Evolutionary conservation across 2,329 filamentous ascomycete genomes (phyloP), one percentile per base, ranked within the genome.

Genomic region (Colletotrichum brevisporum): DNA sequence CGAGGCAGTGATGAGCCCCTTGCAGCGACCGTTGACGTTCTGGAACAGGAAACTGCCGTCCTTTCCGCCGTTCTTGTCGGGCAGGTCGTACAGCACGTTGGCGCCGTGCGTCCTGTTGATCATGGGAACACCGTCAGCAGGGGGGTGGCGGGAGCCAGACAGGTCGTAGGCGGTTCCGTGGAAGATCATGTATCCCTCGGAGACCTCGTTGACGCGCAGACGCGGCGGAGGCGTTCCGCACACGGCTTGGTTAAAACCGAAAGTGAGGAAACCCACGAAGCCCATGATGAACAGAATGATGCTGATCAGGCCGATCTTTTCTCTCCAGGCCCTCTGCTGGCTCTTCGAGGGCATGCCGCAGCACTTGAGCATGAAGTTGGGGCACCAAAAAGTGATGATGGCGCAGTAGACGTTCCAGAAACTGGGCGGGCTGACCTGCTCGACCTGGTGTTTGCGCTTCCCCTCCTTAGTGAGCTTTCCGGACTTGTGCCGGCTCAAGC

Each of bases 41-140:
- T 99, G 96, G 82, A 99, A 99, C 76, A 99, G 83, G 78, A 99
- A 99, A 77, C 95, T 98, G 67, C 94, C 95, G 78, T 99, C 97
- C 80, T 93, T 88, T n/a, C 95, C 96, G 63, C 91, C 91, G 74
- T 95, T 90, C 76, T 93, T 93, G 73, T 92, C 88, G 1, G 91
- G 87, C n/a, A 97, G 83, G 78, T 98, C 94, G 76, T 90, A 98
- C 15, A 99, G 84, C 26, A 99, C 90, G 75, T 98, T 98, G 27
- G 92, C 85, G 36, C 86, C 88, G 2, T 78, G 74, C 18, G 83
- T 83, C 69, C 86, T 82, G 12, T 71, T 61, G 39, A 79, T 78
- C 15, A 84, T 78, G 1, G 92, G 89, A 73, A 99, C 94, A 43
- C 95, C 95, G 71, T 90, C 84, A 1, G 94, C 96, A 3, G 89